These are phyloP conservation scores for Diophrys sp. DNA, from an alignment of 73 alveolate genomes.

Conservation along the genomic window DNA sequence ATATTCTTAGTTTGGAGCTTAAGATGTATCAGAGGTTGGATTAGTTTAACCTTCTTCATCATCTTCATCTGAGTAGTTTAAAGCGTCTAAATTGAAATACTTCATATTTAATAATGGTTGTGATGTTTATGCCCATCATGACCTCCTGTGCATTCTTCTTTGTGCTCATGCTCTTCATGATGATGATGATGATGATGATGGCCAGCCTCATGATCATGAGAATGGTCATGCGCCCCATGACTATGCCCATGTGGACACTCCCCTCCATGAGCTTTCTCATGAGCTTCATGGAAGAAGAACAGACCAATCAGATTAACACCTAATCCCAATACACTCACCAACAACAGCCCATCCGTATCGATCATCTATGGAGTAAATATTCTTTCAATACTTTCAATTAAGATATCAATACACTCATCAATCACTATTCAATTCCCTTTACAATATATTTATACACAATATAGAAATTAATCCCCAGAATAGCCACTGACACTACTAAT, in stretches of 20 bases:
- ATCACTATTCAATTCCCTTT: too few relatives aligned
- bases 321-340: constrained; percentile 93
- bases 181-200: not conserved
- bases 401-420: constrained; percentile 85
- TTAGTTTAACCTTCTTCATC: too few relatives aligned
- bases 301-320: constrained; percentile 92
- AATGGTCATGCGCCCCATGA: not conserved
- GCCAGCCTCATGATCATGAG: constrained; percentile 5
- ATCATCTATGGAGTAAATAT: constrained; percentile 87
- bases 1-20: too few relatives aligned
- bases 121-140: too few relatives aligned
- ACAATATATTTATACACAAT: too few relatives aligned
- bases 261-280: constrained; percentile 66
- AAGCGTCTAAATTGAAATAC: too few relatives aligned
- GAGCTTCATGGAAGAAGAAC: constrained; percentile 92
- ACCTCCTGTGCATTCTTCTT: too few relatives aligned
- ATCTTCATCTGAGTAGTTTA: too few relatives aligned
- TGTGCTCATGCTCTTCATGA: not conserved
- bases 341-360: constrained; percentile 81
- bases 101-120: too few relatives aligned
- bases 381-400: constrained; percentile 93
- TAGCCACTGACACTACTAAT: too few relatives aligned
- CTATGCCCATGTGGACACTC: constrained; percentile 6
- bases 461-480: too few relatives aligned
- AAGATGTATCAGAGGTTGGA: too few relatives aligned